Percentiles rank a stretch among this genome's conserved stretches.
Evolutionary conservation across 768 basidiomycete genomes (phyloP).

Genomic region (Crucibulum laeve): DNA sequence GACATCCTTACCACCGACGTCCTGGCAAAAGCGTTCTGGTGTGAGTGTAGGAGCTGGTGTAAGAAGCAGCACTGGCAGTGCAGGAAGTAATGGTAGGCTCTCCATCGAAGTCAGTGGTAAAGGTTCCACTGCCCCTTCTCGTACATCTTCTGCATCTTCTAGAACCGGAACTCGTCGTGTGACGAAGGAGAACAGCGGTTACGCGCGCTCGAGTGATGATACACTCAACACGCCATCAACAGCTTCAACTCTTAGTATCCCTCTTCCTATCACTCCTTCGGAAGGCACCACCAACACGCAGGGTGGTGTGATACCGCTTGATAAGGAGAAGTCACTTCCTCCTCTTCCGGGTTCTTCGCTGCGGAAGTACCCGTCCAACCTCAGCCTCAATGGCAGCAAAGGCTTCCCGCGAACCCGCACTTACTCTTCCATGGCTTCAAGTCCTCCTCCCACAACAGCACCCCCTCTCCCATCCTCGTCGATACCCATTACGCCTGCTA

Average conservation of each 20-base stretch:
- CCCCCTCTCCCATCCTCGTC: constrained; percentile 7
- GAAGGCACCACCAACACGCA: constrained; percentile 8
- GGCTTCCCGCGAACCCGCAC: constrained; percentile 21
- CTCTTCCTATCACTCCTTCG: constrained; percentile 27
- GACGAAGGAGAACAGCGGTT: not conserved
- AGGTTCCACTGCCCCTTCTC: not conserved
- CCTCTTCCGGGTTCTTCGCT: constrained; percentile 18
- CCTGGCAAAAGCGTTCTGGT: constrained; percentile 16
- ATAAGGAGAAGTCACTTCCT: constrained; percentile 33
- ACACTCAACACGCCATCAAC: constrained; percentile 23
- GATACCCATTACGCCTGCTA: not conserved
- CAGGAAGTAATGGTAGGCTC: not conserved
- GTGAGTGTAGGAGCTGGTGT: not conserved
- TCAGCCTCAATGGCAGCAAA: constrained; percentile 1
- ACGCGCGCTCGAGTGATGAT: constrained; percentile 13
- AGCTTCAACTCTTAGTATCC: constrained; percentile 29
- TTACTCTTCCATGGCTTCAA: constrained; percentile 13
- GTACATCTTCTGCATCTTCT: not conserved
- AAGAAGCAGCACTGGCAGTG: constrained; percentile 5
- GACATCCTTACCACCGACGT: constrained; percentile 16
- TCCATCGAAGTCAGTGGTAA: not conserved
- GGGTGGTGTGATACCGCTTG: constrained; percentile 4
- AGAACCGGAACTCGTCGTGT: constrained; percentile 3
- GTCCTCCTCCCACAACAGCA: constrained; percentile 7
- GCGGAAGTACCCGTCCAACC: constrained; percentile 1